Percentiles rank a stretch among this genome's conserved stretches.
phyloP scores from a whole-genome alignment of 2,329 filamentous ascomycete genomes.

The Diplodia seriata region DNA sequence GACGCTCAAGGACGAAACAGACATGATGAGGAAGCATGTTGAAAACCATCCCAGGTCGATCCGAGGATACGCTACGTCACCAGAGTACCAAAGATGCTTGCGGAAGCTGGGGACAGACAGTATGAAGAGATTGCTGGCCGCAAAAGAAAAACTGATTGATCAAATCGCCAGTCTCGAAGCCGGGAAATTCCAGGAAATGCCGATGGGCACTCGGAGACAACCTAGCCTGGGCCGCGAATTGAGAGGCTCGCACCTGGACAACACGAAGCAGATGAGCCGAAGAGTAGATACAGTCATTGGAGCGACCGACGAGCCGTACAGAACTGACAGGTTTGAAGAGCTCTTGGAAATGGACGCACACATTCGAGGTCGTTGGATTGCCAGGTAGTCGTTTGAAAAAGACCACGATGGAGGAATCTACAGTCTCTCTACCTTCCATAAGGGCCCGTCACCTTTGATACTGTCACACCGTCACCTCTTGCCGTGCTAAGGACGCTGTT shows the following conservation, averaged over 20 bases:
- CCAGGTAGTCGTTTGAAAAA: not conserved
- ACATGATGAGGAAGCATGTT: not conserved
- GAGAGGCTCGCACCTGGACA: not conserved
- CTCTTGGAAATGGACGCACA: not conserved
- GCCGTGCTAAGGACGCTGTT: constrained; percentile 45
- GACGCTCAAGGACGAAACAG: not conserved
- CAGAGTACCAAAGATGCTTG: not conserved
- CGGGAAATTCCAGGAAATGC: not conserved
- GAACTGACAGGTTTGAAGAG: not conserved
- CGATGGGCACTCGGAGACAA: not conserved
- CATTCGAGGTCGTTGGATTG: not conserved
- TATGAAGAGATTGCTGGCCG: not conserved
- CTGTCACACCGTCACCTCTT: constrained; percentile 37
- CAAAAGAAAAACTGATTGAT: not conserved
- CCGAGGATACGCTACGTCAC: not conserved
- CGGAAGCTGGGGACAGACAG: not conserved
- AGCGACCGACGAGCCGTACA: not conserved
- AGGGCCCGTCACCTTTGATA: constrained; percentile 16
- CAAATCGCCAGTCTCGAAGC: not conserved
- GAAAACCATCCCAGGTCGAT: not conserved
- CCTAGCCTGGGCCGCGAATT: not conserved
- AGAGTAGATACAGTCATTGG: not conserved
- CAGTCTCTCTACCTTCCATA: constrained; percentile 10
- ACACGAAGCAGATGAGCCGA: not conserved
- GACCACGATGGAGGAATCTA: no score